A percentile compares a stretch with the other conserved stretches of the same genome.
Conservation (phyloP, 73 alveolate species). For the Durusdinium trenchii region DNA sequence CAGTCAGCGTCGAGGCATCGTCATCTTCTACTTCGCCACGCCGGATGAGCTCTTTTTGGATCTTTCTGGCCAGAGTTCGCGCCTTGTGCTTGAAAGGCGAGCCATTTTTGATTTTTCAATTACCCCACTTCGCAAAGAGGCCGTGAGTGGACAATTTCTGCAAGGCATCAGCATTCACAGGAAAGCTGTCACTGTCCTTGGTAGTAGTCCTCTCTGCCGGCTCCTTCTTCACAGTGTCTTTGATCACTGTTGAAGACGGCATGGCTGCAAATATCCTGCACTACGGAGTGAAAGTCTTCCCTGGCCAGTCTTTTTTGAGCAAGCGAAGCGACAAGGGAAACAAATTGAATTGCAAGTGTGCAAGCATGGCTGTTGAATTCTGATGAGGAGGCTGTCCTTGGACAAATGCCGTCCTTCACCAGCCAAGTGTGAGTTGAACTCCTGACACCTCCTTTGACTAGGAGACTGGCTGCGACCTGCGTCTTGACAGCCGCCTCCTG, state of each 20-base stretch:
- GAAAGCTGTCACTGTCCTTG: neutral
- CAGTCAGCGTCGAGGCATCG: too few relatives aligned
- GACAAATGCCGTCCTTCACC: neutral
- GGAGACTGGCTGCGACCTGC: constrained; percentile 1
- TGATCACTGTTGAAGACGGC: neutral
- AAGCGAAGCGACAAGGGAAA: neutral
- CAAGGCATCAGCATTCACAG: neutral
- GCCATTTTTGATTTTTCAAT: too few relatives aligned
- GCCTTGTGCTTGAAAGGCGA: too few relatives aligned
- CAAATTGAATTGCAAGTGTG: neutral
- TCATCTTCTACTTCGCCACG: too few relatives aligned
- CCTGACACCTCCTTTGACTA: neutral
- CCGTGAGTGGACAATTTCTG: too few relatives aligned
- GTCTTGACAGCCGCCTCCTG: neutral
- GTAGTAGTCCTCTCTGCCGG: neutral
- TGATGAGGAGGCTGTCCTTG: neutral
- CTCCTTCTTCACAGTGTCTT: neutral
- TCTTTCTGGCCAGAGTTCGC: too few relatives aligned
- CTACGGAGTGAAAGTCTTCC: neutral
- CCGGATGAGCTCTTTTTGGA: too few relatives aligned
- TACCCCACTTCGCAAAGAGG: too few relatives aligned
- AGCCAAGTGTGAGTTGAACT: neutral
- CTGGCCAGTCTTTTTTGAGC: neutral
- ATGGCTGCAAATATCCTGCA: too few relatives aligned
- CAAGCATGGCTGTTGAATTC: neutral